Conservation (phyloP, 148 eudicot species). For the Camellia sinensis region DNA sequence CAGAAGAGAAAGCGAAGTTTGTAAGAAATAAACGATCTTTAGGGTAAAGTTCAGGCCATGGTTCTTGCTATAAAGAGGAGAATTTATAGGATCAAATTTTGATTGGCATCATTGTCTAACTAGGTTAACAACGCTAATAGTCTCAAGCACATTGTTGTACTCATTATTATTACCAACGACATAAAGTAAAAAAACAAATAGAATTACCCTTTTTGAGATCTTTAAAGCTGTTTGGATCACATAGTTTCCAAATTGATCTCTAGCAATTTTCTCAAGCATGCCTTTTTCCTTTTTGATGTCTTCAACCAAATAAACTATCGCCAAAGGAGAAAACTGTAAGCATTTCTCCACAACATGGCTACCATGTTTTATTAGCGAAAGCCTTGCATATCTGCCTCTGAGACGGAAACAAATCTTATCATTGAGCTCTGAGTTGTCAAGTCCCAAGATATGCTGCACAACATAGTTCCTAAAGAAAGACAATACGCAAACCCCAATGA, state of each 20-base stretch:
- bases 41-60: background rate
- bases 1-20: background rate
- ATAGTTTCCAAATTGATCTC: slow-evolving; percentile 21
- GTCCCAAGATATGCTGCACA: slow-evolving; percentile 20
- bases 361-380: slow-evolving; percentile 10
- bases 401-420: background rate
- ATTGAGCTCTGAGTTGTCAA: background rate
- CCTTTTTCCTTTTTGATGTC: background rate
- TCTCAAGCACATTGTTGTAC: too few species aligned
- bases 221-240: slow-evolving; percentile 16
- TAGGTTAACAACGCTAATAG: background rate
- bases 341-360: slow-evolving; percentile 20
- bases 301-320: background rate
- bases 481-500: background rate
- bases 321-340: background rate
- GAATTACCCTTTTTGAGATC: slow-evolving; percentile 4
- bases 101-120: too few species aligned
- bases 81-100: too few species aligned
- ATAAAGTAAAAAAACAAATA: background rate
- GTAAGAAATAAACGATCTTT: background rate
- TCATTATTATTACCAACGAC: background rate
- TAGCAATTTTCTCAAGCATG: slow-evolving; percentile 11
- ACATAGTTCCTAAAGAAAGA: slow-evolving; percentile 13
- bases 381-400: slow-evolving; percentile 4
- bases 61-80: background rate